Conservation (phyloP, 2,329 filamentous ascomycete genomes). For the Exophiala viscosa region DNA sequence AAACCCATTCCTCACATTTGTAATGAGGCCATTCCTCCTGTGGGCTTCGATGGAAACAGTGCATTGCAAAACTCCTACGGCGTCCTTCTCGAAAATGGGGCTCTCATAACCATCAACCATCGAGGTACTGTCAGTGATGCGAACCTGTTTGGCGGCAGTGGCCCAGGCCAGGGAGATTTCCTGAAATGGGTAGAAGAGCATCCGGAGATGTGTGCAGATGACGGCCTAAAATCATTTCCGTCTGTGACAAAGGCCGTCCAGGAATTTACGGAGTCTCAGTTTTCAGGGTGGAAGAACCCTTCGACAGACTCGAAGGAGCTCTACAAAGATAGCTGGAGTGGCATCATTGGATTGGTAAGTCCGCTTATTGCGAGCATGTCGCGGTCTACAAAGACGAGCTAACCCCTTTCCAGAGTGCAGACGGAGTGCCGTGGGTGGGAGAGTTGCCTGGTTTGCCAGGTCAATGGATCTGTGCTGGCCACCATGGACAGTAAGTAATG, state of each 20-base stretch:
- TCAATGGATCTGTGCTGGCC: conserved; percentile 3
- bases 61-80: conserved; percentile 1
- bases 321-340: conserved; percentile 1
- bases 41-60: background rate
- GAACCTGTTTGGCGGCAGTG: background rate
- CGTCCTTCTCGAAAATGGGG: background rate
- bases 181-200: background rate
- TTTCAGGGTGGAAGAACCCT: background rate
- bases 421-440: conserved; percentile 1
- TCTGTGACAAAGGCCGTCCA: background rate
- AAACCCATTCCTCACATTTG: conserved; percentile 2
- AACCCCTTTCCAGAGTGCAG: background rate
- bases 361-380: background rate
- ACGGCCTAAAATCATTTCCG: background rate
- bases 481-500: conserved; percentile 6
- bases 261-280: conserved; percentile 1
- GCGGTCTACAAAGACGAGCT: background rate
- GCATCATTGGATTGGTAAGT: conserved; percentile 1
- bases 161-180: background rate
- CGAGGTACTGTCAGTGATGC: background rate
- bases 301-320: background rate
- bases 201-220: background rate
- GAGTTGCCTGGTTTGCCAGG: conserved; percentile 1
- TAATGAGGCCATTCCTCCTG: background rate
- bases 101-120: conserved; percentile 1